These are phyloP conservation scores for Arctium minus DNA, from an alignment of 129 eudicot species.

Conservation along the genomic window DNA sequence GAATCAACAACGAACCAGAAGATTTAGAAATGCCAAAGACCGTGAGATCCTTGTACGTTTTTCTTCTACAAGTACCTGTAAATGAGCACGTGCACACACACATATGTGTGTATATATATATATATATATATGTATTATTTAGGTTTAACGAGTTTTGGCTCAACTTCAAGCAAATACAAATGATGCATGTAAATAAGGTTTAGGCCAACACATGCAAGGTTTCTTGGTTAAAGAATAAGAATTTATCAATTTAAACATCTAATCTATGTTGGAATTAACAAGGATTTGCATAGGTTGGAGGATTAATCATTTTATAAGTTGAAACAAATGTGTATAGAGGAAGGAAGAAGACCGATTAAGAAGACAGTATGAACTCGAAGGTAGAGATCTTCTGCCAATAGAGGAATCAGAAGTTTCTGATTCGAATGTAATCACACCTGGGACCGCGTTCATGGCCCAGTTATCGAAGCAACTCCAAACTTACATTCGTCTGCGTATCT, in stretches of 20 bases:
- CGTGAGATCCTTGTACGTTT: slow-evolving; percentile 29
- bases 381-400: slow-evolving; percentile 36
- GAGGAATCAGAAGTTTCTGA: slow-evolving; percentile 37
- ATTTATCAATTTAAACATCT: neutral
- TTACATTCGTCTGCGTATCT: slow-evolving; percentile 33
- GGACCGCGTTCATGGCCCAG: slow-evolving; percentile 47
- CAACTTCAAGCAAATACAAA: neutral
- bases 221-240: no score
- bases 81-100: neutral
- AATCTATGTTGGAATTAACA: neutral
- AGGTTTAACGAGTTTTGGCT: neutral
- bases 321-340: slow-evolving; percentile 26
- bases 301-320: neutral
- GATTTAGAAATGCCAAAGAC: slow-evolving; percentile 45
- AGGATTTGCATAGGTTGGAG: neutral
- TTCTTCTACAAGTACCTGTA: neutral
- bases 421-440: slow-evolving; percentile 64
- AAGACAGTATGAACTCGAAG: slow-evolving; percentile 30
- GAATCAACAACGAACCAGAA: slow-evolving; percentile 62
- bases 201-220: no score
- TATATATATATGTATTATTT: neutral
- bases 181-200: neutral
- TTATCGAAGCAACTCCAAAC: slow-evolving; percentile 36
- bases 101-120: no score
- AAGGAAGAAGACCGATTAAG: slow-evolving; percentile 39